Base-by-base conservation (phyloP, 441 rosid genomes). In the Adansonia rubrostipa region DNA sequence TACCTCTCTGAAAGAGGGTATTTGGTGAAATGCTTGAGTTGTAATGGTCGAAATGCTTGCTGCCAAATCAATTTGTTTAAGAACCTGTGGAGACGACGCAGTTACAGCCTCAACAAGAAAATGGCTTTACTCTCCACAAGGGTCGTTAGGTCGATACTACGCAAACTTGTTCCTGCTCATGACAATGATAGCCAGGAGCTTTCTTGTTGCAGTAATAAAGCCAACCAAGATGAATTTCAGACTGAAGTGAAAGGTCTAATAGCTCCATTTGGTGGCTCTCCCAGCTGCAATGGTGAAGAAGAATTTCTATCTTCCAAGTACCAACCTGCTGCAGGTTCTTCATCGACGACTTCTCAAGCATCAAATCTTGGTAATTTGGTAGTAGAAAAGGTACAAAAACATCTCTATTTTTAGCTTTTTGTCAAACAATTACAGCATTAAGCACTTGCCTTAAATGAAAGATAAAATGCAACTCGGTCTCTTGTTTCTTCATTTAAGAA, bases 1-100 rank as follows among this genome's bases (percentile, higher is more conserved):
- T 75, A 74, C 83, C 81, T 85, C 20, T 72, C 76, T 1, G 88
- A 82, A 68, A 79, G 80, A 75, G 78, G 73, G 60, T 62, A 45
- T 19, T 67, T 64, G 36, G 19, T 66, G 47, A 78, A 63, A 75
- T 53, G 78, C 58, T 40, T 42, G 45, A 79, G 71, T 57, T 71
- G 77, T 22, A 19, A 40, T 42, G 51, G 54, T 14, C 74, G 70
- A 58, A 71, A 48, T 51, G 48, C 24, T 19, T 22, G 71, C 51
- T 42, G 77, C 80, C 45, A 40, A 22, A 66, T 53, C 71, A 65
- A 40, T 54, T 48, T 50, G 28, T 48, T 69, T 42, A 51, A 69
- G 60, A 66, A 69, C 64, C 70, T 7, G 42, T 62, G 56, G 48
- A 73, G 69, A 71, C 19, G 48, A 10, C 15, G 73, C 51, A 44